Base-by-base conservation (phyloP, 148 eudicot species). In the Vaccinium darrowii region DNA sequence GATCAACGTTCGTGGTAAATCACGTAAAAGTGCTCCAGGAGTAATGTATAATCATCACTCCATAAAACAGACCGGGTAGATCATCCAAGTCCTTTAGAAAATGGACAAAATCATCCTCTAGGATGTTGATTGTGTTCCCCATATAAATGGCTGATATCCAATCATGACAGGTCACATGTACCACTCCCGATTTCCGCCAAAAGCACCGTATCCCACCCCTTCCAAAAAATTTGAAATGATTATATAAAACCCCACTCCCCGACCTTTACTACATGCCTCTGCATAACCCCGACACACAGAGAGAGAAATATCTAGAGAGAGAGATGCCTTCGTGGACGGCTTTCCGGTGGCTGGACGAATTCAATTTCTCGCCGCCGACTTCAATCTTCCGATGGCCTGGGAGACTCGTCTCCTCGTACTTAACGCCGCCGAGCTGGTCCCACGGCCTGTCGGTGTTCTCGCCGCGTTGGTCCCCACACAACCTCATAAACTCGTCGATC, bases 311-410 rank as follows among this genome's bases (percentile, higher is more conserved):
- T 36, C 50, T 18, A 76, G 79, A 11, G 15, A 58, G 63, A 79
- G 50, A 63, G 12, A 82, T 82, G 84, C 4, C 84, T 51, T 14
- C 39, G 39, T 82, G 84, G 84, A 60, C 82, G 80, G 65, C 81
- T 39, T 58, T 53, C 73, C 84, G 86, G 74, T 84, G 86, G 86
- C 8, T 81, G 0, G 86, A 84, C n/a, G 86, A 84, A 15, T 60
- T 62, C 52, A 87, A 86, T 67, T 33, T 84, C n/a, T 81, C 89
- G 13, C 78, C 82, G 16, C 82, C 86, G 82, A 84, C 86, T 12
- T 83, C 90, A 67, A 83, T 88, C 47, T 79, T 83, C 67, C 71
- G 87, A 43, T 88, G 84, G 88, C 90, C 90, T 18, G 74, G 43
- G 74, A 84, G 88, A 25, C 81, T 88, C 27, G 67, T 88, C 39